A percentile compares a stretch with the other conserved stretches of the same genome.
These are phyloP conservation scores for Flaveria sonorensis DNA, from an alignment of 129 eudicot species.

Conservation along the genomic window DNA sequence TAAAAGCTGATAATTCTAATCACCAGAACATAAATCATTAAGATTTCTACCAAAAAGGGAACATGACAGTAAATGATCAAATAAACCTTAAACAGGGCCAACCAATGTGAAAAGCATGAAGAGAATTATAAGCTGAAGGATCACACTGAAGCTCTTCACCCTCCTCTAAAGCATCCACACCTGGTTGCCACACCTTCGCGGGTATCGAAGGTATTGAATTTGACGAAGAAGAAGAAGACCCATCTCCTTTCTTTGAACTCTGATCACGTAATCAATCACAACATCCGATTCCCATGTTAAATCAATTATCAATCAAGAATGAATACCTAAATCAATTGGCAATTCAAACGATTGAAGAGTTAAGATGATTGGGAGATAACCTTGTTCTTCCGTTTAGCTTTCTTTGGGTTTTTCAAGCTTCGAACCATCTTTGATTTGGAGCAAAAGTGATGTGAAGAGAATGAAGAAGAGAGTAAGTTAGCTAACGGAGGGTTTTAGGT, in stretches of 20 bases:
- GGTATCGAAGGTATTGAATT: constrained; percentile 49
- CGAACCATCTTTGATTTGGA: constrained; percentile 53
- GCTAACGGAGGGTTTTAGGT: constrained; percentile 38
- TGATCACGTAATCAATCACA: constrained; percentile 15
- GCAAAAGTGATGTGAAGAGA: neutral
- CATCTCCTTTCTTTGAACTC: constrained; percentile 71
- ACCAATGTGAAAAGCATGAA: constrained; percentile 86
- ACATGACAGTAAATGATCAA: neutral
- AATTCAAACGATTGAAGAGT: neutral
- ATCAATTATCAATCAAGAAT: neutral
- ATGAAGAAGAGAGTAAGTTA: neutral
- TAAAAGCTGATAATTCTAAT: neutral
- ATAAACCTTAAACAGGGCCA: constrained; percentile 94
- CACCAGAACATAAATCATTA: neutral
- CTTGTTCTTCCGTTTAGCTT: constrained; percentile 78
- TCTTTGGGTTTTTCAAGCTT: constrained; percentile 73
- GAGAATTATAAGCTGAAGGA: constrained; percentile 90
- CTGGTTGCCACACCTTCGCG: constrained; percentile 95
- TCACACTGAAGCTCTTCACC: constrained; percentile 98
- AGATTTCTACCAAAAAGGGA: neutral
- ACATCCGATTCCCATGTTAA: neutral
- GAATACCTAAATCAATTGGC: neutral
- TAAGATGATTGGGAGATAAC: constrained; percentile 23
- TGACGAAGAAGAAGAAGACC: constrained; percentile 50
- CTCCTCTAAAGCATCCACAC: constrained; percentile 86